Evolutionary conservation across 495 filamentous ascomycete species (phyloP).

Genomic region (Parachaetomium inaequale): DNA sequence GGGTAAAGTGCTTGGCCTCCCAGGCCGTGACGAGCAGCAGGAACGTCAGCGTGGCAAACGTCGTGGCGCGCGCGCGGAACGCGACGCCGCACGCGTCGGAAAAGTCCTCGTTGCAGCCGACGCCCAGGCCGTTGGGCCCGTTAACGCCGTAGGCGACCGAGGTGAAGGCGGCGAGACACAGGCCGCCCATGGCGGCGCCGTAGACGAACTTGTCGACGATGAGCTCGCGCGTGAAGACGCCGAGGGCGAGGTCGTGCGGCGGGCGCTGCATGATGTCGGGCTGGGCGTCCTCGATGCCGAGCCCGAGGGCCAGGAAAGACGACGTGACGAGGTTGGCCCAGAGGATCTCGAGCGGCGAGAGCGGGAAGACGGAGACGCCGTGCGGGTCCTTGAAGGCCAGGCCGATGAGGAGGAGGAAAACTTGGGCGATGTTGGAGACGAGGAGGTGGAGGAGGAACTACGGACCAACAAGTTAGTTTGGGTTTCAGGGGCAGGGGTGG

Average conservation of each 20-base stretch:
- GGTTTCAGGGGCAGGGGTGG: neutral
- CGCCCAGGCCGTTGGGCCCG: constrained; percentile 61
- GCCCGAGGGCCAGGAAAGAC: constrained; percentile 68
- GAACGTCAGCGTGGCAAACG: constrained; percentile 71
- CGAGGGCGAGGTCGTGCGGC: constrained; percentile 60
- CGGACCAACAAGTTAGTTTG: constrained; percentile 42
- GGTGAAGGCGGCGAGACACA: constrained; percentile 64
- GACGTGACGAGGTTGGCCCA: constrained; percentile 78
- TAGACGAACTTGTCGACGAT: constrained; percentile 72
- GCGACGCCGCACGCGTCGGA: constrained; percentile 53
- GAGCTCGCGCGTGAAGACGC: constrained; percentile 66
- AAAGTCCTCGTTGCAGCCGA: constrained; percentile 59
- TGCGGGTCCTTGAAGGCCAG: constrained; percentile 65
- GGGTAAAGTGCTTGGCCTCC: constrained; percentile 68
- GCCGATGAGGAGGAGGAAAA: constrained; percentile 65
- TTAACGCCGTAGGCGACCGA: constrained; percentile 61
- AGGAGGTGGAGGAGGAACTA: constrained; percentile 78
- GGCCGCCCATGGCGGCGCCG: constrained; percentile 62
- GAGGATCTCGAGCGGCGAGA: constrained; percentile 69
- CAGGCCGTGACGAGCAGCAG: constrained; percentile 67
- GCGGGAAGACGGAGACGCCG: constrained; percentile 68
- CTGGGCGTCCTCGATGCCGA: constrained; percentile 66
- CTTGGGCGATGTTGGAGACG: constrained; percentile 71
- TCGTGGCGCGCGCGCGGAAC: constrained; percentile 72
- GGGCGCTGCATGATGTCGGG: constrained; percentile 70